These are phyloP conservation scores for Tetradesmus lagerheimii DNA, from an alignment of 139 green algal genomes.

Conservation along the genomic window DNA sequence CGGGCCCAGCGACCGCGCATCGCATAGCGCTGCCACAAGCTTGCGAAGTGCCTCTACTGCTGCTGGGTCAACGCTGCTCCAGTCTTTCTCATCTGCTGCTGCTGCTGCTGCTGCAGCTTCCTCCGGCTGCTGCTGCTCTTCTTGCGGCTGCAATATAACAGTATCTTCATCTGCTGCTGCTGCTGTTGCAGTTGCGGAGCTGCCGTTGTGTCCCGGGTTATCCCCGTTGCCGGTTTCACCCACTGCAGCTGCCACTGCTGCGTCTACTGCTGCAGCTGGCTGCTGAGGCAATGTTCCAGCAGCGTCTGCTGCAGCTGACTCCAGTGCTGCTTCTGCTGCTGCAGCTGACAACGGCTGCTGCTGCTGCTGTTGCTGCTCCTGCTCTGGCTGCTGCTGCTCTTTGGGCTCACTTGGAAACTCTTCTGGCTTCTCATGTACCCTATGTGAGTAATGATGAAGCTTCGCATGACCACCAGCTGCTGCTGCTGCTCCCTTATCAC, in stretches of 20 bases:
- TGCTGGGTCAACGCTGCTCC: slow-evolving; percentile 24
- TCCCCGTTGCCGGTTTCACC: background rate
- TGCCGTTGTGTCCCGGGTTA: background rate
- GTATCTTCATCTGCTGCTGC: background rate
- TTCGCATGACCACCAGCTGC: background rate
- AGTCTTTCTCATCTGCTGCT: background rate
- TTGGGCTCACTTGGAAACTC: background rate
- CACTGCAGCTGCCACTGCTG: slow-evolving; percentile 32
- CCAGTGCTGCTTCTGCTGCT: slow-evolving; percentile 19
- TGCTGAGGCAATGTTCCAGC: too few species aligned
- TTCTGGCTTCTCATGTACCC: slow-evolving; percentile 2
- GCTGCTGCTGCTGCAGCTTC: slow-evolving; percentile 17
- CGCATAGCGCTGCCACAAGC: slow-evolving; percentile 5
- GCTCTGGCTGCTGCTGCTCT: background rate
- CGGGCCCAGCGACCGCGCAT: background rate
- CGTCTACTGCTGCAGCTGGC: slow-evolving; percentile 11
- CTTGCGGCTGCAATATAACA: background rate
- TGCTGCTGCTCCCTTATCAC: slow-evolving; percentile 24
- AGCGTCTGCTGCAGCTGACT: background rate
- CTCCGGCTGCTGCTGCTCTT: background rate
- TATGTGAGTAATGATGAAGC: slow-evolving; percentile 10
- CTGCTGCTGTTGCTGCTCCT: background rate
- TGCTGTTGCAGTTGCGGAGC: background rate
- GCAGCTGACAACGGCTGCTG: background rate
- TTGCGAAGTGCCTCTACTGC: slow-evolving; percentile 29